A percentile compares a stretch with the other conserved stretches of the same genome.
Conservation (phyloP, 75 land plant species). For the Cryptomeria japonica region DNA sequence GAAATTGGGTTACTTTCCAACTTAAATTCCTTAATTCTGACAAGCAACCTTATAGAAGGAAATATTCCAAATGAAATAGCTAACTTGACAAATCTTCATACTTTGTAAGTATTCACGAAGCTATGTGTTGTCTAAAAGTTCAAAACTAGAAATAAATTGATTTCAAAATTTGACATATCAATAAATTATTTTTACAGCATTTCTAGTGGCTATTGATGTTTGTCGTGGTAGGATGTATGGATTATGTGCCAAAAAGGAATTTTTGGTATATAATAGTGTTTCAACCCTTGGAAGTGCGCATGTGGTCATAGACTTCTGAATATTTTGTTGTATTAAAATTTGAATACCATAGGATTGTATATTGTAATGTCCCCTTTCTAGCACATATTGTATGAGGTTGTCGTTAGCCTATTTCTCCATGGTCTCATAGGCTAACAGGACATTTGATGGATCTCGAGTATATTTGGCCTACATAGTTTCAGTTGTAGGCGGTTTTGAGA, state of each 20-base stretch:
- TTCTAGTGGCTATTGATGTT: background rate
- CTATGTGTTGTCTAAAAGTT: background rate
- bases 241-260: background rate
- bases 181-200: background rate
- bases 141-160: background rate
- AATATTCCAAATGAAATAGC: constrained; percentile 7
- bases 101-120: background rate
- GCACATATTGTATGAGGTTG: too few species aligned
- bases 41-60: background rate
- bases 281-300: background rate
- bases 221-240: background rate
- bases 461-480: too few species aligned
- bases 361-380: too few species aligned
- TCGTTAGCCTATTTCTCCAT: too few species aligned
- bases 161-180: background rate
- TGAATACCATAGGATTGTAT: background rate
- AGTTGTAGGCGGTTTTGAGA: too few species aligned
- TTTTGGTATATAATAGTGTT: background rate
- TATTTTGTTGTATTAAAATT: background rate
- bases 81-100: constrained; percentile 5
- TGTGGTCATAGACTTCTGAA: background rate
- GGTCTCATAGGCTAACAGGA: too few species aligned
- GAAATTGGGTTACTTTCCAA: constrained; percentile 5
- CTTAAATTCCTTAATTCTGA: background rate
- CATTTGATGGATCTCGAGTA: too few species aligned